phyloP scores from a whole-genome alignment of 1,284 basidiomycete genomes.

The Gastroboletus turbinatus region DNA sequence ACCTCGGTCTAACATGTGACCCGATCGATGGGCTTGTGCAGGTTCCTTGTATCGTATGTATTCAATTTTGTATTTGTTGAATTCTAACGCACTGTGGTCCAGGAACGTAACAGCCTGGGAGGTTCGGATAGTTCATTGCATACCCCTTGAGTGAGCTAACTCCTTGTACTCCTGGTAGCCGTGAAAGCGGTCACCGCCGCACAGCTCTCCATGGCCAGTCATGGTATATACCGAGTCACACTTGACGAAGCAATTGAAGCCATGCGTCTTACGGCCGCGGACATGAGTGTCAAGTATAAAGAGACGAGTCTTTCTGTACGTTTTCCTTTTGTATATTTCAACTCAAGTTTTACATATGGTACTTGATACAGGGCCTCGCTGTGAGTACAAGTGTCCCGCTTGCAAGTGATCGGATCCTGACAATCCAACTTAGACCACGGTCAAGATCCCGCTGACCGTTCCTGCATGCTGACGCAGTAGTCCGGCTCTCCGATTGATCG shows the following conservation, averaged over 20 bases:
- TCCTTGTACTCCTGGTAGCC: slow-evolving; percentile 41
- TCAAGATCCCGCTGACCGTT: slow-evolving; percentile 73
- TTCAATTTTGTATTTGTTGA: slow-evolving; percentile 2
- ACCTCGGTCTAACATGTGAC: slow-evolving; percentile 88
- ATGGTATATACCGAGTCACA: slow-evolving; percentile 84
- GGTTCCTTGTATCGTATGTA: slow-evolving; percentile 87
- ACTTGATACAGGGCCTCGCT: slow-evolving; percentile 54
- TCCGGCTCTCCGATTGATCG: not conserved
- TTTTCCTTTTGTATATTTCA: slow-evolving; percentile 15
- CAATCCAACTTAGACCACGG: slow-evolving; percentile 48
- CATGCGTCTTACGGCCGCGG: slow-evolving; percentile 87
- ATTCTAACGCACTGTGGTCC: slow-evolving; percentile 3
- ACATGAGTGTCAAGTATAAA: slow-evolving; percentile 90
- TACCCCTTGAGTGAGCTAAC: slow-evolving; percentile 6
- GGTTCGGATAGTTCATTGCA: slow-evolving; percentile 42
- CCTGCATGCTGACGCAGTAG: slow-evolving; percentile 58
- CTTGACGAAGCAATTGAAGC: slow-evolving; percentile 96
- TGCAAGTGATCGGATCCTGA: slow-evolving; percentile 10
- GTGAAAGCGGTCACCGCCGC: slow-evolving; percentile 92
- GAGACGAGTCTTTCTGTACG: slow-evolving; percentile 87
- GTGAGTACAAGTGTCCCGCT: slow-evolving; percentile 39
- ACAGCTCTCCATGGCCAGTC: slow-evolving; percentile 89
- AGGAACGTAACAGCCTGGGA: slow-evolving; percentile 87
- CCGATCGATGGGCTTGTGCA: slow-evolving; percentile 92
- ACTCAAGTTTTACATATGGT: slow-evolving; percentile 4